Base-by-base conservation (phyloP, 768 basidiomycete species). In the Termitomyces bulborhizus region DNA sequence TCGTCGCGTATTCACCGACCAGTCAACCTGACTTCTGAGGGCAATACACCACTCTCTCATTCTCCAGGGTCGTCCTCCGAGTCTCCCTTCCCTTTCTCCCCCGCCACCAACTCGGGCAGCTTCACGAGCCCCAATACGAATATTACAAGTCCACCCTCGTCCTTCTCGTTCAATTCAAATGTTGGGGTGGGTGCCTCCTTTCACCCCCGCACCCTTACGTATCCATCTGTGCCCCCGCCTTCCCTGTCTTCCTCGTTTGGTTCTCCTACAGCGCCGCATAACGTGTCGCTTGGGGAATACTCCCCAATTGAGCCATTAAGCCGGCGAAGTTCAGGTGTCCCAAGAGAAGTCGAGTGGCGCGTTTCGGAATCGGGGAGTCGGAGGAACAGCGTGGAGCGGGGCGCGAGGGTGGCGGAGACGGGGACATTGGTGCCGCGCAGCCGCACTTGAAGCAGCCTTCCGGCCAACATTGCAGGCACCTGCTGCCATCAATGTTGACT, bases 151-250 rank as follows among this genome's bases (percentile, higher is more conserved):
- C 90, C 90, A 3, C 84, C 87, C 1, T 84, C 86, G 4, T 82
- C 84, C 8, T 72, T 77, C 11, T 82, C 80, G 4, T 74, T 79
- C 49, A 74, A 76, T 39, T 69, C 77, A 7, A 75, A 75, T 53
- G 68, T 71, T 47, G 68, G 71, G 53, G 32, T 39, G 5, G 37
- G 62, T 66, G 40, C 59, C 73, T 29, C 67, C 67, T 46, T 69
- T 61, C 51, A 63, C 8, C 68, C 63, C 6, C 69, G 74, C 52
- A 72, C 76, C 13, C 74, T 93, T 49, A 80, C 88, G 4, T 93
- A 93, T 62, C 90, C 90, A 0, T 85, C 84, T 6, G 91, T 92
- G 0, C 90, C 91, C 2, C 90, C 90, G 11, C 90, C 90, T 3
- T 88, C 87, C 1, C 69, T 90, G 27, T 88, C 86, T 5, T 88